A percentile compares a stretch with the other conserved stretches of the same genome.
phyloP scores from a whole-genome alignment of 179 eudicot species.

The Nepenthes alata region DNA sequence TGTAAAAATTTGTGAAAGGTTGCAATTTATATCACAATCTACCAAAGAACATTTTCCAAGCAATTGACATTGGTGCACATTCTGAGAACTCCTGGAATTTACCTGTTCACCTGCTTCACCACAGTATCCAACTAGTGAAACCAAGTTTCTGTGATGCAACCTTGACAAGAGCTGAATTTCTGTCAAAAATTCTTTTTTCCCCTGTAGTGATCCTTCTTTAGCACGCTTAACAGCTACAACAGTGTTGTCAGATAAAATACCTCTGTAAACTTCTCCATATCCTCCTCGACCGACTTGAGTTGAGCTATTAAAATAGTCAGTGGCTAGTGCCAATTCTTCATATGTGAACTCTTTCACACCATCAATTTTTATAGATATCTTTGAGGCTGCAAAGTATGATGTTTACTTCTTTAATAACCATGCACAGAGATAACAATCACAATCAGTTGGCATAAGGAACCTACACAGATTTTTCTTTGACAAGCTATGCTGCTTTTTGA shows the following conservation, averaged over 20 bases:
- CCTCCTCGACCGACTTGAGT: conserved; percentile 69
- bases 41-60: no score
- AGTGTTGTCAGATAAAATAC: conserved; percentile 35
- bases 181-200: conserved; percentile 60
- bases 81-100: background rate
- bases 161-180: conserved; percentile 65
- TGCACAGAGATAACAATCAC: background rate
- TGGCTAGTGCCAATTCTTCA: conserved; percentile 50
- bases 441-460: conserved; percentile 9
- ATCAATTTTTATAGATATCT: conserved; percentile 44
- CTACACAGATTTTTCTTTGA: conserved; percentile 34
- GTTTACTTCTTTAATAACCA: background rate
- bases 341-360: conserved; percentile 58
- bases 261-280: conserved; percentile 65
- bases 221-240: conserved; percentile 70
- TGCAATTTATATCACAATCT: no score
- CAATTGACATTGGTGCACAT: no score
- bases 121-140: conserved; percentile 65
- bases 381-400: conserved; percentile 36
- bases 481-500: conserved; percentile 11
- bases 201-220: conserved; percentile 68
- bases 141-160: conserved; percentile 64
- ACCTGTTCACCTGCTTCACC: conserved; percentile 68
- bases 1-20: no score
- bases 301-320: conserved; percentile 32